phyloP scores from a whole-genome alignment of 2,329 filamentous ascomycete species.

The Ophiostoma pallidulum region DNA sequence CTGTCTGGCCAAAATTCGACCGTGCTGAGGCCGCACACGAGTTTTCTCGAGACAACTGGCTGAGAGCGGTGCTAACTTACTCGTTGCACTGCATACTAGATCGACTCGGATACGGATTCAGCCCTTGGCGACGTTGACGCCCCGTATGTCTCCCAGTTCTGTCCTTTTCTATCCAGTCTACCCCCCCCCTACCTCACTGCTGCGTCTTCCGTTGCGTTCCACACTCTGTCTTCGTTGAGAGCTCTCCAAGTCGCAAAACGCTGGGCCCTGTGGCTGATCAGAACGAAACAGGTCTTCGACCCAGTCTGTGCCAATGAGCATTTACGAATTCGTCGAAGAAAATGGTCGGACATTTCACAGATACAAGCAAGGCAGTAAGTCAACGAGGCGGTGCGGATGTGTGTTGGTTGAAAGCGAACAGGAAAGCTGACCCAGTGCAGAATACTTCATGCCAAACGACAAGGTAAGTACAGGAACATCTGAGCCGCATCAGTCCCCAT shows the following conservation, averaged over 20 bases:
- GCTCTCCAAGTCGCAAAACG: too few species aligned
- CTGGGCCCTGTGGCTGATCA: too few species aligned
- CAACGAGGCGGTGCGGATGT: not conserved
- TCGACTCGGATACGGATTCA: conserved; percentile 12
- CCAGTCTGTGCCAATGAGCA: conserved; percentile 13
- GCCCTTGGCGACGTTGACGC: conserved; percentile 10
- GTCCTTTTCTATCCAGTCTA: too few species aligned
- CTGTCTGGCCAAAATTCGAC: not conserved
- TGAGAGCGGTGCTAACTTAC: not conserved
- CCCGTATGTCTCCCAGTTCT: not conserved
- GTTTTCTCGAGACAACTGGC: too few species aligned
- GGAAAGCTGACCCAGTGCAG: not conserved
- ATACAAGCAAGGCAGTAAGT: conserved; percentile 17
- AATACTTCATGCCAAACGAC: conserved; percentile 17
- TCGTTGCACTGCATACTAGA: not conserved
- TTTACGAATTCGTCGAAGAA: conserved; percentile 18
- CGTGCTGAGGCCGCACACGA: too few species aligned
- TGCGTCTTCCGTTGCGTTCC: too few species aligned
- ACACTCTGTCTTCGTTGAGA: too few species aligned
- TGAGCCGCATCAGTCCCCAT: too few species aligned
- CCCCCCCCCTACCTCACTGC: too few species aligned
- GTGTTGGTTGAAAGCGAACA: not conserved
- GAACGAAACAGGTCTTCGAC: conserved; percentile 11
- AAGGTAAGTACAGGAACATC: conserved; percentile 6
- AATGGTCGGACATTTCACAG: conserved; percentile 16